Evolutionary conservation across 495 filamentous ascomycete genomes (phyloP), one percentile per base, ranked within the genome.

Genomic region (Aspergillus baeticus): DNA sequence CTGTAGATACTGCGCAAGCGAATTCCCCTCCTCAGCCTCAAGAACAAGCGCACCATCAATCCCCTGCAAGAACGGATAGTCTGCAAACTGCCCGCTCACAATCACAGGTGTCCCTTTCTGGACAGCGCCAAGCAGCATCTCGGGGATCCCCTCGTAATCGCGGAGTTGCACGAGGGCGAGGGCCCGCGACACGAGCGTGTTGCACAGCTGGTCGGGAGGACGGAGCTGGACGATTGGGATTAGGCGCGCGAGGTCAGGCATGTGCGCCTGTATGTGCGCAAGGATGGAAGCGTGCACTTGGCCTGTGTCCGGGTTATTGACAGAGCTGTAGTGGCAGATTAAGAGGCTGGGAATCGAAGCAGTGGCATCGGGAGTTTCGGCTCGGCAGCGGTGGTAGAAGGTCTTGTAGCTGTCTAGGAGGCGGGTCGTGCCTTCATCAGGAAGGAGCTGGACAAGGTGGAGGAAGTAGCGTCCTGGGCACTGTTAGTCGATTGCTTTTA

Each of bases 121-220:
- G 3, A 90, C 68, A 17, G 87, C 88, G 64, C 89, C 87, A 0
- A 84, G 87, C 11, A 91, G 84, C 70, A 89, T 89, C 61, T 89
- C 84, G 65, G 90, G 86, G 62, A 90, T 90, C 10, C 87, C 88
- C 60, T 91, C 87, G 29, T 85, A 79, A 4, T 83, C 85, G 15
- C 84, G 88, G 35, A 90, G 80, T 65, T 91, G 87, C 14, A 89
- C 76, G 1, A 82, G 83, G 10, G 86, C 77, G 47, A 81, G 77
- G 0, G 86, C 82, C 22, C 81, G 80, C 23, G 82, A 78, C 41
- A 91, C 73, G 14, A 91, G 69, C 0, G 83, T 81, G 65, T 90
- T 88, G 62, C 90, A 82, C n/a, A 87, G 69, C 65, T 90, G 87
- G 59, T 91, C 87, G 33, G 80, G 84, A 10, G 87, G 86, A 2